A percentile compares a stretch with the other conserved stretches of the same genome.
phyloP scores from a whole-genome alignment of 2,329 filamentous ascomycete species.

The Fusarium torreyae region DNA sequence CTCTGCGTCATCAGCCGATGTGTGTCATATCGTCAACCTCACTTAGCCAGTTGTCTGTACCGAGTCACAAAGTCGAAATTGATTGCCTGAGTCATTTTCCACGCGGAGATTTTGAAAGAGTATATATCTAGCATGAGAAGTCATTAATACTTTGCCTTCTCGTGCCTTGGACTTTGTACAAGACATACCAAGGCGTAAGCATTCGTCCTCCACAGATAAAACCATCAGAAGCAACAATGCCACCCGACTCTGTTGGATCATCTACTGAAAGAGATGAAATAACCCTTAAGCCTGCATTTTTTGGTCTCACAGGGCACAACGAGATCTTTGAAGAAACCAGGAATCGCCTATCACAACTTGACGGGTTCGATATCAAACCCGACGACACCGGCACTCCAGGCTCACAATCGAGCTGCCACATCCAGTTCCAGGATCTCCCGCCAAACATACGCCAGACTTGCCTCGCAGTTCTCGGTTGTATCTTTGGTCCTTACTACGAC shows the following conservation, averaged over 20 bases:
- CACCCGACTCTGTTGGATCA: neutral
- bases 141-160: neutral
- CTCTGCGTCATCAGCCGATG: slow-evolving; percentile 1
- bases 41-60: neutral
- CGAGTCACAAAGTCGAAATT: neutral
- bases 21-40: neutral
- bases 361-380: neutral
- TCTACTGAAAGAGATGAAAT: neutral
- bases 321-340: slow-evolving; percentile 20
- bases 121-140: neutral
- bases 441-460: neutral
- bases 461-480: neutral
- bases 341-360: slow-evolving; percentile 13
- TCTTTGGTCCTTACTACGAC: slow-evolving; percentile 6
- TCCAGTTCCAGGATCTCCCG: neutral
- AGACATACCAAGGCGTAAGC: too few relatives aligned
- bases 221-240: neutral
- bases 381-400: neutral
- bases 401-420: neutral
- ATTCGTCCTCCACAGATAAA: neutral
- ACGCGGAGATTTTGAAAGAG: neutral
- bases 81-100: neutral
- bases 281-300: neutral
- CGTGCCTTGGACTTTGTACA: too few relatives aligned
- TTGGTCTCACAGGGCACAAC: slow-evolving; percentile 8